phyloP scores from a whole-genome alignment of 2,329 filamentous ascomycete species.

The Albifimbria verrucaria region DNA sequence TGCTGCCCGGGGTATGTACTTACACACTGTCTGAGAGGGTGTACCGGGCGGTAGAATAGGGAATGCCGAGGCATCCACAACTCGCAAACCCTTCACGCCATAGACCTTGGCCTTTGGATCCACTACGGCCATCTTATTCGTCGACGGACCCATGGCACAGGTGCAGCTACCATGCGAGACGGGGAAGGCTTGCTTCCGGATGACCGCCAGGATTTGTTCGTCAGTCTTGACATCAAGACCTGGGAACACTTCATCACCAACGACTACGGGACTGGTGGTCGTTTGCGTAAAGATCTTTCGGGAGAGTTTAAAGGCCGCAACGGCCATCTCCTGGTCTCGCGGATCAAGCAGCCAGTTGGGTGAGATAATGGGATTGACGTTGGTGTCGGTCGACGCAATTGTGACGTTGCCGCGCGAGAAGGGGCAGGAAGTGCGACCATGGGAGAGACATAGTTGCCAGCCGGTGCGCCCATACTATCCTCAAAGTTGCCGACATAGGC shows the following conservation, averaged over 20 bases:
- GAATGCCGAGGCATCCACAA: constrained; percentile 57
- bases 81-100: constrained; percentile 48
- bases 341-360: constrained; percentile 41
- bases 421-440: constrained; percentile 24
- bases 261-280: constrained; percentile 22
- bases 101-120: constrained; percentile 50
- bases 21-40: constrained; percentile 4
- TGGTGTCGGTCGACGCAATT: constrained; percentile 15
- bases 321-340: constrained; percentile 38
- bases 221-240: constrained; percentile 26
- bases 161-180: constrained; percentile 50
- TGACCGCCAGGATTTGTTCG: constrained; percentile 17
- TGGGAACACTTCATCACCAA: constrained; percentile 36
- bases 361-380: constrained; percentile 35
- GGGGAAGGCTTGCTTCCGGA: constrained; percentile 40
- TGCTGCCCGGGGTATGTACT: neutral
- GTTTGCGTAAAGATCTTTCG: constrained; percentile 29
- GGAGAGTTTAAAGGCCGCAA: constrained; percentile 37
- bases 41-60: constrained; percentile 33
- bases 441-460: constrained; percentile 18
- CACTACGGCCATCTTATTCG: constrained; percentile 48
- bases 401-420: constrained; percentile 32
- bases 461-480: constrained; percentile 6
- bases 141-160: constrained; percentile 47
- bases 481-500: constrained; percentile 15